These are phyloP conservation scores for Ilex paraguariensis DNA, from an alignment of 305 asterid genomes.

Conservation along the genomic window DNA sequence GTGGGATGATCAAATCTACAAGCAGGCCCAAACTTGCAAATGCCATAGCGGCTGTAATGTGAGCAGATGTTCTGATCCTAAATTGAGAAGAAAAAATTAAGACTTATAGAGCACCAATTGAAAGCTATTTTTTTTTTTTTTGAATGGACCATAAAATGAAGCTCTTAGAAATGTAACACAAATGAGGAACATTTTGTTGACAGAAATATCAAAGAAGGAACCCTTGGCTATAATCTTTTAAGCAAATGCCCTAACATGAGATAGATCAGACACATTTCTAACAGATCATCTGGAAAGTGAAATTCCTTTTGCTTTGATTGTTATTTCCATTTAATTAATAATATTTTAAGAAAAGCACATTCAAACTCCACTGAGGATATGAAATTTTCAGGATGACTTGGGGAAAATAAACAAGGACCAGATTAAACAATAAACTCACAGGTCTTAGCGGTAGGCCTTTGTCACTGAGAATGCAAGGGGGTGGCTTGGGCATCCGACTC, in stretches of 20 bases:
- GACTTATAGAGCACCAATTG: not conserved
- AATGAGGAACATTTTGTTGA: not conserved
- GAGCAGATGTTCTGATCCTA: slow-evolving; percentile 45
- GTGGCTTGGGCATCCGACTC: slow-evolving; percentile 35
- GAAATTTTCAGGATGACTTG: not conserved
- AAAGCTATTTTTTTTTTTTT: not conserved
- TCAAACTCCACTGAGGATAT: not conserved
- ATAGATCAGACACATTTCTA: not conserved
- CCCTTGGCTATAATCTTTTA: not conserved
- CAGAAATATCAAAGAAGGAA: not conserved
- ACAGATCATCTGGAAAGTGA: not conserved
- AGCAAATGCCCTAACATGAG: not conserved
- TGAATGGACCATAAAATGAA: not conserved
- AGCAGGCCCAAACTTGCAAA: slow-evolving; percentile 48
- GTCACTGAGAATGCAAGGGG: slow-evolving; percentile 49
- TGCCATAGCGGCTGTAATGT: slow-evolving; percentile 31
- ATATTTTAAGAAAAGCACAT: not conserved
- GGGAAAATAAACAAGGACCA: not conserved
- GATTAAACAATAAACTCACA: slow-evolving; percentile 39
- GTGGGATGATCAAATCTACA: slow-evolving; percentile 45
- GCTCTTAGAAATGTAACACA: too few relatives aligned
- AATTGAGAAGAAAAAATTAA: not conserved
- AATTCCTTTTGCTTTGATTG: not conserved
- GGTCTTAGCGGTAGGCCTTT: slow-evolving; percentile 98
- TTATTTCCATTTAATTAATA: not conserved